phyloP scores from a whole-genome alignment of 495 filamentous ascomycete genomes.

The Alectoria sarmentosa region DNA sequence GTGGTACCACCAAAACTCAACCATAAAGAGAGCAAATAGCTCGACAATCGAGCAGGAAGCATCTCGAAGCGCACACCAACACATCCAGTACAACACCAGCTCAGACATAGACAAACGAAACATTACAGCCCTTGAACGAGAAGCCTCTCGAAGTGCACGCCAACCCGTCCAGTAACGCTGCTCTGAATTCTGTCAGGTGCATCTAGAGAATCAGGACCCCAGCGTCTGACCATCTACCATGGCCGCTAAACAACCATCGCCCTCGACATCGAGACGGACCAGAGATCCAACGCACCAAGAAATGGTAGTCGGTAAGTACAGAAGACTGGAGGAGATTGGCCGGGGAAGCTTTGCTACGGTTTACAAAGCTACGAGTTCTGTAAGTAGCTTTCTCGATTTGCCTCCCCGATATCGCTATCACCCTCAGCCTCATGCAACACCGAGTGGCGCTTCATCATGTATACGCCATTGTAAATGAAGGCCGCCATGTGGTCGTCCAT shows the following conservation, averaged over 20 bases:
- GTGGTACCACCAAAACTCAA: too few relatives aligned
- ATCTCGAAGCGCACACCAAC: too few relatives aligned
- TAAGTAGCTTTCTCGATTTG: conserved; percentile 42
- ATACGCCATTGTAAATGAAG: neutral
- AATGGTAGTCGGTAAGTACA: conserved; percentile 68
- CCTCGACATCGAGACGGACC: conserved; percentile 40
- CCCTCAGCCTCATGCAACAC: neutral
- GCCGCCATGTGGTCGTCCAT: neutral
- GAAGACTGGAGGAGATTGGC: conserved; percentile 76
- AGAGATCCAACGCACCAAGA: conserved; percentile 43
- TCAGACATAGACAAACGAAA: too few relatives aligned
- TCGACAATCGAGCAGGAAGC: too few relatives aligned
- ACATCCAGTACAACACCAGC: too few relatives aligned
- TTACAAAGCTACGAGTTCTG: conserved; percentile 77
- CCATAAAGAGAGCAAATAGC: too few relatives aligned
- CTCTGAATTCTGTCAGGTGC: conserved; percentile 10
- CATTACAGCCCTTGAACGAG: too few relatives aligned
- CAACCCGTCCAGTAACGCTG: too few relatives aligned
- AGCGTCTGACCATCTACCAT: conserved; percentile 29
- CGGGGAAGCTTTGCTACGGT: conserved; percentile 95
- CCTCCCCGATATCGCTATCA: neutral
- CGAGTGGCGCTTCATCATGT: neutral
- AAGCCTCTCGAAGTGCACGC: too few relatives aligned
- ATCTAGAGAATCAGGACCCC: conserved; percentile 1
- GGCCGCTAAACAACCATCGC: conserved; percentile 34